phyloP scores from a whole-genome alignment of 371 early-diverging fungal genomes.

The Mortierella sp. region DNA sequence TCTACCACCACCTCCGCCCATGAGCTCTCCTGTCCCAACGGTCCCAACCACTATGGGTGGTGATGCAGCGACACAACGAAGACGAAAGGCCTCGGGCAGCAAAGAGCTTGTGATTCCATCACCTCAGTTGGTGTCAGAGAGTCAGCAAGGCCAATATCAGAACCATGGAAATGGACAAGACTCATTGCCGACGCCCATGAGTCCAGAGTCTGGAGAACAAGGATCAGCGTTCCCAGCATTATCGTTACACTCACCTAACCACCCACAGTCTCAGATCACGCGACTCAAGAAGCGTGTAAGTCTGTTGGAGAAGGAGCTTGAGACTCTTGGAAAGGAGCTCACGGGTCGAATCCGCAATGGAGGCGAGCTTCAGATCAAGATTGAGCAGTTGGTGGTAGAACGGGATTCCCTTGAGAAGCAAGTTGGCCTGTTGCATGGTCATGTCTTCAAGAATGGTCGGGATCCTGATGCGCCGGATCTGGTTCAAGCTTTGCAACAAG shows the following conservation, averaged over 20 bases:
- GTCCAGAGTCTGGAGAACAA: conserved; percentile 10
- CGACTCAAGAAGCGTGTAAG: conserved; percentile 22
- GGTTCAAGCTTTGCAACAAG: conserved; percentile 5
- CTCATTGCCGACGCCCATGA: conserved; percentile 15
- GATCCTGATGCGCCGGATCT: conserved; percentile 11
- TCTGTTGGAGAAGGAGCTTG: conserved; percentile 18
- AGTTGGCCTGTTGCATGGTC: conserved; percentile 7
- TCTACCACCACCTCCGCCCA: conserved; percentile 20
- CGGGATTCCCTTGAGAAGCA: conserved; percentile 23
- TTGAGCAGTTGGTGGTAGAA: conserved; percentile 15
- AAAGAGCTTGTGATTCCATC: conserved; percentile 23
- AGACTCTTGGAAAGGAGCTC: conserved; percentile 8
- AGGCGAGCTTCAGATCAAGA: conserved; percentile 14
- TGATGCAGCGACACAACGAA: conserved; percentile 6
- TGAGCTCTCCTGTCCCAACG: neutral
- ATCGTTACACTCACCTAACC: neutral
- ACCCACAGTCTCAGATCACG: conserved; percentile 5
- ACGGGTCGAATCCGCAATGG: conserved; percentile 7
- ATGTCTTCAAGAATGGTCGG: neutral
- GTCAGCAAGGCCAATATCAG: neutral
- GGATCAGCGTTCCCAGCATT: neutral
- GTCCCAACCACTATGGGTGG: neutral
- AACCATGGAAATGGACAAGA: too few species aligned
- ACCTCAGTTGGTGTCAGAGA: conserved; percentile 21
- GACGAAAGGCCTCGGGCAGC: conserved; percentile 24